These are phyloP conservation scores for Geranomyces michiganensis DNA, from an alignment of 192 early-diverging fungal genomes.

Conservation along the genomic window DNA sequence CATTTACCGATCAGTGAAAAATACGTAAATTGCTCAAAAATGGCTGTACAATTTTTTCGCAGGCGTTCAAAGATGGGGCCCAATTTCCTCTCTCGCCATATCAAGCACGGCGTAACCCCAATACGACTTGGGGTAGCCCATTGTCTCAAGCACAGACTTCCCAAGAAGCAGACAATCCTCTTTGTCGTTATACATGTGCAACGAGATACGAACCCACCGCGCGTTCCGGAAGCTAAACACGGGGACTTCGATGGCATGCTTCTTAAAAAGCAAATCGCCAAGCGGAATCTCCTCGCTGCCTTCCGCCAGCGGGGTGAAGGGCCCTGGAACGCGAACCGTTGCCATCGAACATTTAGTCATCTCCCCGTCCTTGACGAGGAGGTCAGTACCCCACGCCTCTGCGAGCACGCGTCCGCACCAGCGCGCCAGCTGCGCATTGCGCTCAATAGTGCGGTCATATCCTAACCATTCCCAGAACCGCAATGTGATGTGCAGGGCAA, in stretches of 20 bases:
- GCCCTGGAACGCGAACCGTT: not conserved
- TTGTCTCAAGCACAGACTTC: slow-evolving; percentile 27
- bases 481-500: slow-evolving; percentile 29
- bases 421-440: slow-evolving; percentile 37
- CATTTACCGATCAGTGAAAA: too few species aligned
- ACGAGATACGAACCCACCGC: slow-evolving; percentile 36
- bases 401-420: slow-evolving; percentile 31
- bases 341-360: slow-evolving; percentile 30
- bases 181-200: slow-evolving; percentile 47
- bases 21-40: too few species aligned
- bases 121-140: slow-evolving; percentile 31
- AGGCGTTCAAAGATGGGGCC: too few species aligned
- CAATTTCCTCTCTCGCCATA: too few species aligned
- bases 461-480: slow-evolving; percentile 27
- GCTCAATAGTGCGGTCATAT: slow-evolving; percentile 16
- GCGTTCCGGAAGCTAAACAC: slow-evolving; percentile 40
- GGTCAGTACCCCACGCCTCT: slow-evolving; percentile 35
- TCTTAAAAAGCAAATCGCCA: slow-evolving; percentile 31
- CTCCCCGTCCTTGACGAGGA: slow-evolving; percentile 10
- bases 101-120: not conserved
- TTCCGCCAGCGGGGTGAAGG: not conserved
- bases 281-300: not conserved
- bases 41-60: too few species aligned
- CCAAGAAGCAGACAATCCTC: slow-evolving; percentile 32
- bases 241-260: slow-evolving; percentile 39